Evolutionary conservation across 163 green algal genomes (phyloP).

Genomic region (Volvox carteri): DNA sequence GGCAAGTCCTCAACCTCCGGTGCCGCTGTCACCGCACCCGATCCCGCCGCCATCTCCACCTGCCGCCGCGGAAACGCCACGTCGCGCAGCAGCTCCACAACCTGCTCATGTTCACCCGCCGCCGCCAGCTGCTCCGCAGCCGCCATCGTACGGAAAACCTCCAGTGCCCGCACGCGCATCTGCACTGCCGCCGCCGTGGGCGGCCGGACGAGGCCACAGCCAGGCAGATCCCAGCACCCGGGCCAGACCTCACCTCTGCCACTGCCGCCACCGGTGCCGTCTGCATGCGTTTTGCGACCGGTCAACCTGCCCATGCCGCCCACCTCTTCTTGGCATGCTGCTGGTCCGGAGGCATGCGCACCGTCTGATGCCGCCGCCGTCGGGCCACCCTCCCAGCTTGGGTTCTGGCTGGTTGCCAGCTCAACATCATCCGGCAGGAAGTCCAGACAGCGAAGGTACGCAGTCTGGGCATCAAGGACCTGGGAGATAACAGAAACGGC

Average conservation of each 20-base stretch:
- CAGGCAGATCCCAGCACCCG: constrained; percentile 8
- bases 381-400: neutral
- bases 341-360: neutral
- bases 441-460: neutral
- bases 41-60: neutral
- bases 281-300: too few relatives aligned
- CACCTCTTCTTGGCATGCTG: neutral
- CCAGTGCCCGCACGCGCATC: neutral
- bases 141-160: constrained; percentile 50
- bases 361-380: neutral
- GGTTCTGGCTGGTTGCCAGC: neutral
- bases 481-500: neutral
- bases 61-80: constrained; percentile 29
- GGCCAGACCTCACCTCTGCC: neutral
- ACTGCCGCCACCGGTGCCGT: neutral
- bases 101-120: constrained; percentile 7
- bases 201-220: neutral
- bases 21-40: neutral
- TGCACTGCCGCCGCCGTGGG: constrained; percentile 4
- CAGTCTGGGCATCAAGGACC: constrained; percentile 25
- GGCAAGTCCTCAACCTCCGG: constrained; percentile 11
- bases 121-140: constrained; percentile 22
- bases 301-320: too few relatives aligned
- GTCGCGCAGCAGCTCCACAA: neutral
- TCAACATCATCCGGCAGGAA: neutral